Evolutionary conservation across 2,329 filamentous ascomycete genomes (phyloP).

Genomic region (Phoma herbarum): DNA sequence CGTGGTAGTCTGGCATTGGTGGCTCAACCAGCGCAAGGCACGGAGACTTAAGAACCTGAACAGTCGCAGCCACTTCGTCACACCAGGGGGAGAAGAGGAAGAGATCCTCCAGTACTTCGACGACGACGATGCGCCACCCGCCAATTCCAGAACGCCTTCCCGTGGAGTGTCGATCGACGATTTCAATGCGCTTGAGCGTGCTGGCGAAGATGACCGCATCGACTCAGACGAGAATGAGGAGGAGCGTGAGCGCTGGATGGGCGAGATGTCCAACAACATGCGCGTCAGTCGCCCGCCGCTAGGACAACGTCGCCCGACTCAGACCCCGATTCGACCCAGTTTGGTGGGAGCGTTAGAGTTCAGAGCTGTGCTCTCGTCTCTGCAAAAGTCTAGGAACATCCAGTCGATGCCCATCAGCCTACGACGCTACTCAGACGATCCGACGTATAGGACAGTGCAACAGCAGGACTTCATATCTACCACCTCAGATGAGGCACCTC

Average conservation of each 20-base stretch:
- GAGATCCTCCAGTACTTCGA: constrained; percentile 63
- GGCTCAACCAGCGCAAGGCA: constrained; percentile 69
- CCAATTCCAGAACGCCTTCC: constrained; percentile 49
- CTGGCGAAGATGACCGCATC: constrained; percentile 65
- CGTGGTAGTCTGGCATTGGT: constrained; percentile 94
- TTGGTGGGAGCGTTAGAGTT: constrained; percentile 94
- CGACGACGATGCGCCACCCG: constrained; percentile 63
- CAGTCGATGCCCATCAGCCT: constrained; percentile 73
- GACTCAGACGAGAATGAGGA: constrained; percentile 67
- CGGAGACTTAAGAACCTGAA: constrained; percentile 71
- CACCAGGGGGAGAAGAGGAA: constrained; percentile 66
- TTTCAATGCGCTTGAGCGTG: constrained; percentile 67
- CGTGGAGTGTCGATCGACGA: constrained; percentile 67
- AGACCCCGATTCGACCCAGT: constrained; percentile 90
- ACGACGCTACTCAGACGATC: constrained; percentile 74
- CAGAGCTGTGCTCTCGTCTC: constrained; percentile 83
- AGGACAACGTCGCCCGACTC: constrained; percentile 73
- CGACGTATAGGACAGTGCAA: constrained; percentile 56
- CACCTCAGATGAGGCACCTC: constrained; percentile 57
- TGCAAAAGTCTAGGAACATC: constrained; percentile 82
- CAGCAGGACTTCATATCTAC: constrained; percentile 59
- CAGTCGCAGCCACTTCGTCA: constrained; percentile 77
- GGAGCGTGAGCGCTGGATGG: constrained; percentile 69
- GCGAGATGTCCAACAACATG: constrained; percentile 94
- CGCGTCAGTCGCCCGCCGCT: constrained; percentile 76